Evolutionary conservation across 2,329 filamentous ascomycete genomes (phyloP), one percentile per base, ranked within the genome.

Genomic region (Xylaria sp.): DNA sequence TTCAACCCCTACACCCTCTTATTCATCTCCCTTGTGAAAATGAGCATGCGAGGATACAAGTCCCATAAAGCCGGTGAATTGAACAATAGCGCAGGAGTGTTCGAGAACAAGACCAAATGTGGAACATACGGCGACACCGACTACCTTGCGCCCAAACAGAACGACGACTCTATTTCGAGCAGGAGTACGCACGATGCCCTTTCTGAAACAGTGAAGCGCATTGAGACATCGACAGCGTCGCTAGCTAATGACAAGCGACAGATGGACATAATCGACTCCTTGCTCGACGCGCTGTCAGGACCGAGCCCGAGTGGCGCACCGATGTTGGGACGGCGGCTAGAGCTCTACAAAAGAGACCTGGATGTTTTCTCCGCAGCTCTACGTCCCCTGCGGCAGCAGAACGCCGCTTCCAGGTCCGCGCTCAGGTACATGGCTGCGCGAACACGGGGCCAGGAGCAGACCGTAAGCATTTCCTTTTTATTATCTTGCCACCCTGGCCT

Each of bases 1-100:
- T 62, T 54, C 37, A 62, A 23, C 50, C 60, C 48, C 1, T 54
- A 62, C 12, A 42, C 37, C 1, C 48, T 62, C 23, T 47, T 53
- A 21, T 62, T 42, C 6, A 27, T 54, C 18, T 13, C 23, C 12
- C 60, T 62, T 18, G 50, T 62, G 25, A 48, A 42, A 3, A 60
- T 50, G 42, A 32, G 16, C 21, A 21, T 37, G 16, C 25, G 35
- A 16, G 60, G 54, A 9, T 18, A 16, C 48, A 53, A 54, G 25
- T 42, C 50, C 10, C 12, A 12, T 12, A 35, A 35, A 35, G 16
- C 35, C 23, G 12, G 18, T 25, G 32, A 40, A 21, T 55, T 23
- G 25, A n/a, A 12, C 37, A 10, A 35, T 35, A 13, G 25, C 12
- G 48, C 23, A 5, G 29, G 48, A 35, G 16, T 5, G 1, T 44